Conservation (phyloP, 345 rosid genomes). For the Leavenworthia alabamica region DNA sequence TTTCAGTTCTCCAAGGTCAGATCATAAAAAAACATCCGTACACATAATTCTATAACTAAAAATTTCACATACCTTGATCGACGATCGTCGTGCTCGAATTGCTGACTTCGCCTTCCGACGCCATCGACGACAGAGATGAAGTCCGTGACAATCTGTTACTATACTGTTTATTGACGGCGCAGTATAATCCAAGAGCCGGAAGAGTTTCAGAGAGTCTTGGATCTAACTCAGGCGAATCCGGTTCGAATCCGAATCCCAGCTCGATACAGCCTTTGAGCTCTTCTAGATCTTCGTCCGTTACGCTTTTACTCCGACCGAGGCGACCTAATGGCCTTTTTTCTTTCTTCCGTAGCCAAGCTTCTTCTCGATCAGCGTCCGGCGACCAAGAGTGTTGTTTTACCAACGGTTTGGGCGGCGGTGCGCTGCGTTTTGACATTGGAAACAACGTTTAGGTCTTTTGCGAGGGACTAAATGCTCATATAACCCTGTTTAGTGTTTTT, state of each 20-base stretch:
- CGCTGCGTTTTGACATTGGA: conserved; percentile 24
- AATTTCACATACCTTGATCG: conserved; percentile 45
- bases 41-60: neutral
- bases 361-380: conserved; percentile 64
- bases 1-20: conserved; percentile 1
- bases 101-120: conserved; percentile 40
- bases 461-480: neutral
- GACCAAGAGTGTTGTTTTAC: conserved; percentile 74
- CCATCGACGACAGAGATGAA: conserved; percentile 51
- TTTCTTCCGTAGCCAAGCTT: conserved; percentile 61
- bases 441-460: conserved; percentile 12
- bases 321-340: conserved; percentile 5
- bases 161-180: conserved; percentile 65
- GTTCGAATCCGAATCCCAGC: conserved; percentile 69
- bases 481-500: neutral
- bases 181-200: conserved; percentile 73
- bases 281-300: conserved; percentile 69
- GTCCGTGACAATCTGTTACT: conserved; percentile 46
- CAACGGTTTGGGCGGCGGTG: conserved; percentile 34
- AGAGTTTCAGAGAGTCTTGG: conserved; percentile 56
- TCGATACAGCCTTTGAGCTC: conserved; percentile 86
- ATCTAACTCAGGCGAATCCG: conserved; percentile 58
- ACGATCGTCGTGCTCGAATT: conserved; percentile 37
- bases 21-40: neutral
- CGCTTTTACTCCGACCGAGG: conserved; percentile 42